Conservation (phyloP, 768 basidiomycete genomes). For the Grammothele lineata region DNA sequence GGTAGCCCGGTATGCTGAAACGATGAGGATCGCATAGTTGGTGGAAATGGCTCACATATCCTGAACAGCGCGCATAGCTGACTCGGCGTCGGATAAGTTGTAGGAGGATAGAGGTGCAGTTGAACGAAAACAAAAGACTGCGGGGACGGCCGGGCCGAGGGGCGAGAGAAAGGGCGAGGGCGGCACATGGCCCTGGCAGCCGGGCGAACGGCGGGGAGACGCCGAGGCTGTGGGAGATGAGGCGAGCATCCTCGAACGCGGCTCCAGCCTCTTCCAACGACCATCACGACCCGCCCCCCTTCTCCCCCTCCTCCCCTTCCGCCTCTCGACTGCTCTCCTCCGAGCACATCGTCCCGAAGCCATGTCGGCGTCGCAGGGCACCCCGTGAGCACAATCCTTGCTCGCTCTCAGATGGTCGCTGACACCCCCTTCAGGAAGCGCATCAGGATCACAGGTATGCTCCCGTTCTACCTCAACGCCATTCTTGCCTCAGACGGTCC, state of each 20-base stretch:
- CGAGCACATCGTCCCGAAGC: neutral
- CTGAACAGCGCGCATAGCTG: no score
- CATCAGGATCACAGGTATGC: conserved; percentile 73
- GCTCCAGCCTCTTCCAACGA: conserved; percentile 6
- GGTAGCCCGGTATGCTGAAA: no score
- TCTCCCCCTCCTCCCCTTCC: neutral
- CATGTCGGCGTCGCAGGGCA: conserved; percentile 27
- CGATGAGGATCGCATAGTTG: no score
- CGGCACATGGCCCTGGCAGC: neutral
- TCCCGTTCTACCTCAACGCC: neutral
- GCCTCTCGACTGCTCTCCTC: neutral
- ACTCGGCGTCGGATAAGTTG: no score
- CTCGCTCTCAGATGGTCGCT: conserved; percentile 18
- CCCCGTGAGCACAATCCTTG: conserved; percentile 21
- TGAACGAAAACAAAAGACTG: no score
- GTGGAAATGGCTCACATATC: no score
- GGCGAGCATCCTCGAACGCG: no score
- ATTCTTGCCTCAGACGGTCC: neutral
- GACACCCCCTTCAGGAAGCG: conserved; percentile 46
- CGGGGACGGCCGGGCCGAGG: no score
- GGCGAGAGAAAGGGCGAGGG: neutral
- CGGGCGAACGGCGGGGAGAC: no score
- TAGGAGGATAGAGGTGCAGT: no score
- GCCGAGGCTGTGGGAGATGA: neutral
- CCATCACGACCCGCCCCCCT: conserved; percentile 1